phyloP scores from a whole-genome alignment of 768 basidiomycete genomes.

The Amanita molliuscula region DNA sequence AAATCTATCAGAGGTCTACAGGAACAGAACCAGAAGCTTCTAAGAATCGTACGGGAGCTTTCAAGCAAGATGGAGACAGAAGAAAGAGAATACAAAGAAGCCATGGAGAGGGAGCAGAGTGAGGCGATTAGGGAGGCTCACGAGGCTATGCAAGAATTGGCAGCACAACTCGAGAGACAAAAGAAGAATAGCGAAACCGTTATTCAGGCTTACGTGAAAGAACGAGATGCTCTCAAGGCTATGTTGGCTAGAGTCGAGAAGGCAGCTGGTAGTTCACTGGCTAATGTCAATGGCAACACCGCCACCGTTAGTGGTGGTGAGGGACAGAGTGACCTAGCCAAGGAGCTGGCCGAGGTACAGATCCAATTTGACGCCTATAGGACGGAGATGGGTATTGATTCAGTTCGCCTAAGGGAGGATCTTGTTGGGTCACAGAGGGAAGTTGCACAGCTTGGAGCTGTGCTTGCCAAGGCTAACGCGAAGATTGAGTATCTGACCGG shows the following conservation, averaged over 20 bases:
- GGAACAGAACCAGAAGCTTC: conserved; percentile 81
- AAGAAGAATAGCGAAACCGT: conserved; percentile 59
- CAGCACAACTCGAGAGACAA: conserved; percentile 68
- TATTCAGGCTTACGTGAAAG: conserved; percentile 76
- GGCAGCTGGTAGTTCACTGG: conserved; percentile 11
- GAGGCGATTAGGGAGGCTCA: conserved; percentile 84
- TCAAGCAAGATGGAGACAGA: conserved; percentile 79
- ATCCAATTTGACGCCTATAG: conserved; percentile 74
- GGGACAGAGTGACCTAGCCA: conserved; percentile 28
- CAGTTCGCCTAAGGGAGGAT: conserved; percentile 64
- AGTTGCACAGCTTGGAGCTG: conserved; percentile 48
- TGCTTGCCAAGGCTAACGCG: conserved; percentile 76
- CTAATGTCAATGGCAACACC: conserved; percentile 13
- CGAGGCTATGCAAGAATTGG: conserved; percentile 72
- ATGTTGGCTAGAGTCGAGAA: conserved; percentile 55
- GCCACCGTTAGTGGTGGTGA: conserved; percentile 4
- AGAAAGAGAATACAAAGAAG: conserved; percentile 65
- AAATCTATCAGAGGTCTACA: conserved; percentile 72
- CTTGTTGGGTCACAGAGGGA: conserved; percentile 55
- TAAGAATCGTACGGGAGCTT: conserved; percentile 76
- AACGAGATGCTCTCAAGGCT: conserved; percentile 74
- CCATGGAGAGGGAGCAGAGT: conserved; percentile 62
- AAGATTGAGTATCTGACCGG: conserved; percentile 73
- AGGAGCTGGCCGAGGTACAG: conserved; percentile 65
- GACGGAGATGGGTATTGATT: conserved; percentile 73